phyloP scores from a whole-genome alignment of 169 alveolate species.

The Plasmodium inui region DNA sequence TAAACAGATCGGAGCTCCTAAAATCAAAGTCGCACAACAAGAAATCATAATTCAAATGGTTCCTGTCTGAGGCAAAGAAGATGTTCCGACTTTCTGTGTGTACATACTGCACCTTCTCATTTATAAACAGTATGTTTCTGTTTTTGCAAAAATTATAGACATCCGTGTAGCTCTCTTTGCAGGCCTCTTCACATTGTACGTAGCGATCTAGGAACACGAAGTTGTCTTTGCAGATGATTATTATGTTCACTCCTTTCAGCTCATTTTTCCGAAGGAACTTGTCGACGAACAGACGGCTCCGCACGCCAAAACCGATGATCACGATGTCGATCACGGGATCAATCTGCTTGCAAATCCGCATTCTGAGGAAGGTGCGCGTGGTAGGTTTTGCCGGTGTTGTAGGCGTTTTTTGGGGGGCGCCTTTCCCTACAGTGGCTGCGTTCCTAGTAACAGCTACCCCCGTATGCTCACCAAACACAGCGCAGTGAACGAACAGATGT shows the following conservation, averaged over 20 bases:
- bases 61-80: conserved; percentile 54
- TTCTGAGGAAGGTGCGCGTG: not conserved
- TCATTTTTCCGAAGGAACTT: conserved; percentile 32
- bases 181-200: conserved; percentile 40
- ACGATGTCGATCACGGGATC: conserved; percentile 75
- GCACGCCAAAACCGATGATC: conserved; percentile 57
- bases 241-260: conserved; percentile 64
- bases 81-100: conserved; percentile 27
- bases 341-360: conserved; percentile 70
- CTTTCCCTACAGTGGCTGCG: not conserved
- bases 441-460: not conserved
- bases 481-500: not conserved
- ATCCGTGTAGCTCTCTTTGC: conserved; percentile 52
- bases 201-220: conserved; percentile 40
- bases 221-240: conserved; percentile 42
- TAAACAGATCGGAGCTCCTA: conserved; percentile 28
- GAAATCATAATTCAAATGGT: conserved; percentile 63
- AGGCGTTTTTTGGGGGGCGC: not conserved
- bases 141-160: conserved; percentile 67
- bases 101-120: conserved; percentile 21
- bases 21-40: conserved; percentile 68
- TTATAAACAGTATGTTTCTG: conserved; percentile 68
- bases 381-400: not conserved
- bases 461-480: not conserved
- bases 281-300: conserved; percentile 46